Evolutionary conservation across 2,329 filamentous ascomycete genomes (phyloP).

Genomic region (Anisogramma anomala): DNA sequence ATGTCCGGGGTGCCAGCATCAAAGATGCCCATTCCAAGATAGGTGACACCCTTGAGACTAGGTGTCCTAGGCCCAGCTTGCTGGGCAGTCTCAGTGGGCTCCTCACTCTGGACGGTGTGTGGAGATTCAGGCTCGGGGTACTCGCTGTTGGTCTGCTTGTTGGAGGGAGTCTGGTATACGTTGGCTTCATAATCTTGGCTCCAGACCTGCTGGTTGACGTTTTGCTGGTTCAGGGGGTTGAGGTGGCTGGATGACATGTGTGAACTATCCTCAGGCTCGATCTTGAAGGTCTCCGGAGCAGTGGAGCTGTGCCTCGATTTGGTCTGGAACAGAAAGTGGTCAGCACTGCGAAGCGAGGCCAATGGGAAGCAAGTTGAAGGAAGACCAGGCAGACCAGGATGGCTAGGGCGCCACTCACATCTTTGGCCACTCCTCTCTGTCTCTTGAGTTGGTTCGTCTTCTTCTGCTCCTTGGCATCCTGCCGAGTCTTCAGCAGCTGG

Average conservation of each 20-base stretch:
- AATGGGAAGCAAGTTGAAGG: background rate
- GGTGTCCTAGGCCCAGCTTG: conserved; percentile 21
- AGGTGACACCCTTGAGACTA: conserved; percentile 60
- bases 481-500: conserved; percentile 62
- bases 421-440: background rate
- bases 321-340: background rate
- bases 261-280: background rate
- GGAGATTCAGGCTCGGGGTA: conserved; percentile 6
- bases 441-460: conserved; percentile 7
- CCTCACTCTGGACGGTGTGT: conserved; percentile 4
- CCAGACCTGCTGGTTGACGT: conserved; percentile 7
- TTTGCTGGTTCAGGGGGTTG: conserved; percentile 5
- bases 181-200: background rate
- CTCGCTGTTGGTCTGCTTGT: background rate
- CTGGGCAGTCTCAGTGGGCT: conserved; percentile 18
- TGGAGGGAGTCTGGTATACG: conserved; percentile 1
- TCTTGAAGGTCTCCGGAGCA: conserved; percentile 2
- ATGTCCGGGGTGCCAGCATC: conserved; percentile 65
- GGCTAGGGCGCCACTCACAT: background rate
- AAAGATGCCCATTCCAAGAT: conserved; percentile 72
- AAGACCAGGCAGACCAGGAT: background rate
- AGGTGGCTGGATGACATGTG: background rate
- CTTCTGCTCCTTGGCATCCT: conserved; percentile 64
- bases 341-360: background rate
- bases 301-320: background rate